Percentiles rank a stretch among this genome's conserved stretches.
Evolutionary conservation across 805 yeast species (phyloP).

Genomic region (Debaryomyces castellii): DNA sequence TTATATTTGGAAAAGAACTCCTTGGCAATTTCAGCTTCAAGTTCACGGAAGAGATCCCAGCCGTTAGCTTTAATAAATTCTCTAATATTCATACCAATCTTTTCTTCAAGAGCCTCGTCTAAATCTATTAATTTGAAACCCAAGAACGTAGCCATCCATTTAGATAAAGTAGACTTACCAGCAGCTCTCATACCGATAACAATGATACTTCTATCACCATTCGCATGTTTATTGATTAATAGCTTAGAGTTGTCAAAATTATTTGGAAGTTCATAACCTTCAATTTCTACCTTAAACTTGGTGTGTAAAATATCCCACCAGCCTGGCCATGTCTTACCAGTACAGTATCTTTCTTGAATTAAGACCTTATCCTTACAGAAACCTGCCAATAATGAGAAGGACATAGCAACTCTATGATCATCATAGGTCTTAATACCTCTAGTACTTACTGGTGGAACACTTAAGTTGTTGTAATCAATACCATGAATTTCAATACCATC

Average conservation of each 20-base stretch:
- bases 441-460: slow-evolving; percentile 48
- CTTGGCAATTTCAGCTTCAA: slow-evolving; percentile 59
- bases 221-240: slow-evolving; percentile 20
- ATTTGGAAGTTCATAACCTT: slow-evolving; percentile 63
- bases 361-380: slow-evolving; percentile 61
- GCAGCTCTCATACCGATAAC: slow-evolving; percentile 98
- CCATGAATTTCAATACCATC: slow-evolving; percentile 93
- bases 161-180: slow-evolving; percentile 85
- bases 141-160: slow-evolving; percentile 69
- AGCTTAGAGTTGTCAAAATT: slow-evolving; percentile 15
- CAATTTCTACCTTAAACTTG: slow-evolving; percentile 59
- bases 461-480: slow-evolving; percentile 47
- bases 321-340: slow-evolving; percentile 99
- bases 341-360: slow-evolving; percentile 85
- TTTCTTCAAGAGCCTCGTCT: slow-evolving; percentile 68
- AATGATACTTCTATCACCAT: slow-evolving; percentile 59
- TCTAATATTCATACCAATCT: slow-evolving; percentile 51
- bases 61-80: slow-evolving; percentile 63
- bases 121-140: slow-evolving; percentile 74
- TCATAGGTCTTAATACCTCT: slow-evolving; percentile 79
- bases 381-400: slow-evolving; percentile 85
- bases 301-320: slow-evolving; percentile 96
- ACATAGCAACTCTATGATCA: slow-evolving; percentile 98
- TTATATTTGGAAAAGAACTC: slow-evolving; percentile 42
- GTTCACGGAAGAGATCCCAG: slow-evolving; percentile 83